Conservation (phyloP, 306 rosid genomes). For the Pyrus bretschneideri region DNA sequence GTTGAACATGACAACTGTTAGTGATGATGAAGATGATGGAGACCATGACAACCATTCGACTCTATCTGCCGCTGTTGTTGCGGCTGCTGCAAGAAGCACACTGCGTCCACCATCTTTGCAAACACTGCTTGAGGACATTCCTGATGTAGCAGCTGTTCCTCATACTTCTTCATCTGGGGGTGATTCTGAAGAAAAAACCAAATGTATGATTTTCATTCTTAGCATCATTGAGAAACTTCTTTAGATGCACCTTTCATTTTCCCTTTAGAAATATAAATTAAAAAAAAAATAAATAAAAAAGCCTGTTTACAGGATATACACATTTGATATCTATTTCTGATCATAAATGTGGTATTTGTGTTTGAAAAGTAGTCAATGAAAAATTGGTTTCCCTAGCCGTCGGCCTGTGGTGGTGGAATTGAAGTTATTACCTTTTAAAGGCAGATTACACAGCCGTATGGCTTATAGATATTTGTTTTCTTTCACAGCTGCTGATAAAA, state of each 20-base stretch:
- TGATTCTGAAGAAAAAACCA: slow-evolving; percentile 93
- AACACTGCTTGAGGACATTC: slow-evolving; percentile 80
- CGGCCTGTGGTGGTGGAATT: neutral
- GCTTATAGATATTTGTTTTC: slow-evolving; percentile 1
- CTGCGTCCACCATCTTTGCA: slow-evolving; percentile 96
- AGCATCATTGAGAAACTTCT: neutral
- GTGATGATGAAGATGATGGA: slow-evolving; percentile 90
- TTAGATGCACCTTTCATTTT: neutral
- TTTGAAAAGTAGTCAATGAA: neutral
- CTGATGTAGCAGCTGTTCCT: slow-evolving; percentile 51
- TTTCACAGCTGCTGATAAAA: slow-evolving; percentile 77
- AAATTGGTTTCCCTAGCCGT: neutral
- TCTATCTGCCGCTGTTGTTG: slow-evolving; percentile 85
- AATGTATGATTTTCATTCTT: slow-evolving; percentile 47
- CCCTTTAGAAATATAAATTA: too few species aligned
- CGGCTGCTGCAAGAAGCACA: slow-evolving; percentile 95
- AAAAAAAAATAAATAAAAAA: neutral
- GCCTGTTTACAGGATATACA: neutral
- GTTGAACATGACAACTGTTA: slow-evolving; percentile 55
- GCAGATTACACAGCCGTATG: neutral
- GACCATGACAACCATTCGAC: slow-evolving; percentile 56
- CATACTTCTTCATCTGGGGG: slow-evolving; percentile 83
- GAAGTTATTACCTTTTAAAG: neutral
- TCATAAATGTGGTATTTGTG: neutral
- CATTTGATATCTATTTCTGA: neutral